These are phyloP conservation scores for Carpinus viminea DNA, from an alignment of 306 rosid genomes.

Conservation along the genomic window DNA sequence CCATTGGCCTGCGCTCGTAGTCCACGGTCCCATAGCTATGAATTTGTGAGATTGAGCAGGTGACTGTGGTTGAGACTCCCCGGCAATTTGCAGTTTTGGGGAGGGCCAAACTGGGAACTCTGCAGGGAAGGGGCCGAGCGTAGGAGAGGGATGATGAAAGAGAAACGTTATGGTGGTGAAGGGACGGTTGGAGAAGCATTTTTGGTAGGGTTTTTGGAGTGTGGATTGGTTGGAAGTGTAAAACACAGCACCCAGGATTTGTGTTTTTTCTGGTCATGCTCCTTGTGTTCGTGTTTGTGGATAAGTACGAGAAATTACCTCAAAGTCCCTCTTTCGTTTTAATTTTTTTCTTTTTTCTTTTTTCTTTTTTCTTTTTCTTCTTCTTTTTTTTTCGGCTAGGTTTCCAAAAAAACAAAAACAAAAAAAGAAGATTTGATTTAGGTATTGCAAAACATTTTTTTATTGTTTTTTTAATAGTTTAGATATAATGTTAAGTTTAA, in stretches of 20 bases:
- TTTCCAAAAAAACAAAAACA: no score
- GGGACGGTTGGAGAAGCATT: constrained; percentile 57
- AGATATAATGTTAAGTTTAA: no score
- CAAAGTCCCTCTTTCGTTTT: not conserved
- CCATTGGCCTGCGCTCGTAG: constrained; percentile 60
- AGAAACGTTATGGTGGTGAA: constrained; percentile 46
- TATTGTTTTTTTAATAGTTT: no score
- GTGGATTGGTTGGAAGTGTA: not conserved
- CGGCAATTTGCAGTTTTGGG: constrained; percentile 10
- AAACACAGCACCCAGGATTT: not conserved
- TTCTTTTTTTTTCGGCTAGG: not conserved
- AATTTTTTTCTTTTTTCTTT: not conserved
- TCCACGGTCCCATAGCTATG: constrained; percentile 75
- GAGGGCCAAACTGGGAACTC: constrained; percentile 25
- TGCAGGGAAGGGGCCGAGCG: constrained; percentile 30
- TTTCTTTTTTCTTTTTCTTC: no score
- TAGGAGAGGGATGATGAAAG: constrained; percentile 53
- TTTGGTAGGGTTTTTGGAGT: not conserved
- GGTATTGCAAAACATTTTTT: no score
- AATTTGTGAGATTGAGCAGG: constrained; percentile 59
- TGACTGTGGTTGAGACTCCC: constrained; percentile 32
- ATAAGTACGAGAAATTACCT: constrained; percentile 20
- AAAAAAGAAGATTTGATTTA: not conserved
- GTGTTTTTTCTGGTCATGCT: not conserved
- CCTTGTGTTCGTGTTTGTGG: not conserved